Evolutionary conservation across 768 basidiomycete species (phyloP).

Genomic region (Pisolithus albus): DNA sequence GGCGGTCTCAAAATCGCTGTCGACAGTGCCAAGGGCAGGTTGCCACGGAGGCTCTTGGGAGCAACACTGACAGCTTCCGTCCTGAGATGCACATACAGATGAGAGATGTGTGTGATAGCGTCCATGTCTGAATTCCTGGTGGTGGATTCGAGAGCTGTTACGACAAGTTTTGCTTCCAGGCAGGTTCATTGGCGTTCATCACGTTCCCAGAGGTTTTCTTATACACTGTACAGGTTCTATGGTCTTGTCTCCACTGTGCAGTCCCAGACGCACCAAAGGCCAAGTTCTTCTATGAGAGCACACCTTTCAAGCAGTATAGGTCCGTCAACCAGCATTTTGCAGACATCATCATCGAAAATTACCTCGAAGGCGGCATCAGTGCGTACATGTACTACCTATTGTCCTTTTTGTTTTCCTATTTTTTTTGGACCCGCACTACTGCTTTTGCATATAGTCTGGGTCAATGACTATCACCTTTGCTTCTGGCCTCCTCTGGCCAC

Average conservation of each 20-base stretch:
- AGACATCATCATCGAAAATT: constrained; percentile 68
- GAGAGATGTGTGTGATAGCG: constrained; percentile 32
- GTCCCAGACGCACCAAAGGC: constrained; percentile 85
- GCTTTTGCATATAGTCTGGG: constrained; percentile 44
- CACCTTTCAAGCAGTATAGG: constrained; percentile 77
- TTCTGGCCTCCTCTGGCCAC: constrained; percentile 70
- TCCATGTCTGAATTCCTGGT: constrained; percentile 77
- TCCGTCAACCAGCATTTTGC: constrained; percentile 90
- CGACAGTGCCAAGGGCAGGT: constrained; percentile 50
- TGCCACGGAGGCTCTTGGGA: constrained; percentile 52
- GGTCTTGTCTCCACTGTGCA: constrained; percentile 84
- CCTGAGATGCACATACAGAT: constrained; percentile 46
- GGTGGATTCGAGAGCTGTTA: constrained; percentile 73
- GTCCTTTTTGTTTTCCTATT: not conserved
- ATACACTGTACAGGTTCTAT: constrained; percentile 47
- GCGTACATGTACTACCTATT: not conserved
- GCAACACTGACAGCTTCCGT: constrained; percentile 50
- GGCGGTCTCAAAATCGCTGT: constrained; percentile 84
- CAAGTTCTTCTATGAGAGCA: constrained; percentile 73
- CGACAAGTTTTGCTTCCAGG: constrained; percentile 83
- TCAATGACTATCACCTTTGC: constrained; percentile 96
- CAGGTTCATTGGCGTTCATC: constrained; percentile 18
- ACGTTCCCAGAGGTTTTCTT: constrained; percentile 11
- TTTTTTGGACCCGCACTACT: too few relatives aligned
- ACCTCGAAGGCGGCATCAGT: constrained; percentile 85